These are phyloP conservation scores for Boletus smithii DNA, from an alignment of 1,284 basidiomycete species.

Conservation along the genomic window DNA sequence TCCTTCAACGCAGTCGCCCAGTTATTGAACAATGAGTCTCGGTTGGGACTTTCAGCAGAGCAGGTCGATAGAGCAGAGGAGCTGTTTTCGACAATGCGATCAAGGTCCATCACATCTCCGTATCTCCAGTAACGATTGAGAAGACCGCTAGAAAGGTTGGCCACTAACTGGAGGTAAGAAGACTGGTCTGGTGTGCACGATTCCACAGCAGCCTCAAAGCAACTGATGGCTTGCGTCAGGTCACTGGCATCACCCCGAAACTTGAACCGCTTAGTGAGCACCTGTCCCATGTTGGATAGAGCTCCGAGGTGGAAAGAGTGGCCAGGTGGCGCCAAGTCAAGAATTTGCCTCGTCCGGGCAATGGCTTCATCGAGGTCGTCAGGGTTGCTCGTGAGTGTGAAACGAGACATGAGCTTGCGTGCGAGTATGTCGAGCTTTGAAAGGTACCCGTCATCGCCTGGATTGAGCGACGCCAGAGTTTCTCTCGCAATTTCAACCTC, in stretches of 20 bases:
- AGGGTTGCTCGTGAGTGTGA: constrained; percentile 4
- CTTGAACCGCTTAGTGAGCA: constrained; percentile 22
- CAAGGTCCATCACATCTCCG: constrained; percentile 23
- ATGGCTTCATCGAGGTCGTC: constrained; percentile 26
- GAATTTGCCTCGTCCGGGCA: constrained; percentile 3
- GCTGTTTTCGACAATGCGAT: constrained; percentile 16
- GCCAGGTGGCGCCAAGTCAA: constrained; percentile 9
- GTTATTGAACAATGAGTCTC: constrained; percentile 26
- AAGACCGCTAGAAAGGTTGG: constrained; percentile 20
- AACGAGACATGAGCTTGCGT: constrained; percentile 18
- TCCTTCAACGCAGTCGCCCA: constrained; percentile 17
- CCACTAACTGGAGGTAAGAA: constrained; percentile 16
- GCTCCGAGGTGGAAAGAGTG: constrained; percentile 10
- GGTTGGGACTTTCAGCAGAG: constrained; percentile 9
- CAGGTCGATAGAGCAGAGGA: constrained; percentile 12
- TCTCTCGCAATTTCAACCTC: constrained; percentile 19
- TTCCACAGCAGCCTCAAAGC: constrained; percentile 14
- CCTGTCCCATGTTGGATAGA: constrained; percentile 11
- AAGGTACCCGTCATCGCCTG: constrained; percentile 18
- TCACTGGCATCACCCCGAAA: constrained; percentile 14
- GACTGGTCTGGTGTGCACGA: constrained; percentile 13
- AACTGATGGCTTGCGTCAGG: constrained; percentile 17
- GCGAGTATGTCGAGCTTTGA: constrained; percentile 12
- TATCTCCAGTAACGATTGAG: constrained; percentile 15
- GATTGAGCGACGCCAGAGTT: constrained; percentile 8